phyloP scores from a whole-genome alignment of 805 yeast genomes.

The Yarrowia porcina region DNA sequence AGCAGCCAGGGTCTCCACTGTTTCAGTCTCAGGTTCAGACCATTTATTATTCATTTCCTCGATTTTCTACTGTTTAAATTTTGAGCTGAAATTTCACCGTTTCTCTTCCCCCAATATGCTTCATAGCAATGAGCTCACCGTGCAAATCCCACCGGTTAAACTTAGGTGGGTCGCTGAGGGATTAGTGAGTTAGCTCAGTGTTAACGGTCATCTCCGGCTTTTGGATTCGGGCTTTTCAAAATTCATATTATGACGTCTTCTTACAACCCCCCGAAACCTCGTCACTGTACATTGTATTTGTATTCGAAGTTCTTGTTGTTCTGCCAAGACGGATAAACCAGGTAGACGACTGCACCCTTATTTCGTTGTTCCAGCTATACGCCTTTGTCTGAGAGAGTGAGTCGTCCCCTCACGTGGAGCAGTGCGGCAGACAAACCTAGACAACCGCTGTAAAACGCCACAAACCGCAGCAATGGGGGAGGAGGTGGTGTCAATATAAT shows the following conservation, averaged over 20 bases:
- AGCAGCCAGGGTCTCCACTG: too few relatives aligned
- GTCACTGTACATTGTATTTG: too few relatives aligned
- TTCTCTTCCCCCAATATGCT: not conserved
- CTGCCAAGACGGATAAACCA: too few relatives aligned
- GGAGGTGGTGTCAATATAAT: too few relatives aligned
- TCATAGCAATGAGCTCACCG: not conserved
- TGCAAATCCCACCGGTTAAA: not conserved
- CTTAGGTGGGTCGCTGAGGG: not conserved
- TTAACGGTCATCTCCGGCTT: not conserved
- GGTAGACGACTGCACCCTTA: not conserved
- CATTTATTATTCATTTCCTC: too few relatives aligned
- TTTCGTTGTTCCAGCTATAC: not conserved
- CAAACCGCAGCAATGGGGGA: not conserved
- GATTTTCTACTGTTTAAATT: too few relatives aligned
- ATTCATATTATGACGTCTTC: too few relatives aligned
- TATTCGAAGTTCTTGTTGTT: too few relatives aligned
- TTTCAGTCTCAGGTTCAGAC: too few relatives aligned
- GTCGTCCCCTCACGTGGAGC: conserved; percentile 6
- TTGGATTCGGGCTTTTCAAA: too few relatives aligned
- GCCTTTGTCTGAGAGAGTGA: not conserved
- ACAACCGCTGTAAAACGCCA: conserved; percentile 1
- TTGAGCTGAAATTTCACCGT: not conserved
- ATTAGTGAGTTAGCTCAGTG: not conserved
- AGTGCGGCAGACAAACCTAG: conserved; percentile 10
- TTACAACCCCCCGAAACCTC: too few relatives aligned